Percentiles rank a stretch among this genome's conserved stretches.
Evolutionary conservation across 164 flowering plant species (phyloP).

Genomic region (Annona cherimola): DNA sequence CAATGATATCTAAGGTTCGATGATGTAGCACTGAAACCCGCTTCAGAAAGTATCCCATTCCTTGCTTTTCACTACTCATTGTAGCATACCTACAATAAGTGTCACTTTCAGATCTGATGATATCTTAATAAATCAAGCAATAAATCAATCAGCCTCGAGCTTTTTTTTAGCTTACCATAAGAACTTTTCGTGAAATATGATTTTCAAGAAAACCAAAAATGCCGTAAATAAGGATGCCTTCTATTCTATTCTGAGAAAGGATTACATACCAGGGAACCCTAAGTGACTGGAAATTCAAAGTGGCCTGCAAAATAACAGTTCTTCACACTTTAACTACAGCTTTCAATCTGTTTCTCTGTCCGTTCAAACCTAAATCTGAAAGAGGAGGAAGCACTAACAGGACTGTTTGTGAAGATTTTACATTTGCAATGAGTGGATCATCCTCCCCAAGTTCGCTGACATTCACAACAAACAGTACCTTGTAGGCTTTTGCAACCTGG

Average conservation of each 20-base stretch:
- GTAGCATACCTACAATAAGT: constrained; percentile 52
- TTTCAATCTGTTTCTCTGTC: not conserved
- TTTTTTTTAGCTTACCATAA: too few species aligned
- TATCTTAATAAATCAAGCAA: not conserved
- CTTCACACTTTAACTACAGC: not conserved
- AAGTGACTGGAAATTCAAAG: constrained; percentile 28
- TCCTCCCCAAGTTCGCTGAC: constrained; percentile 57
- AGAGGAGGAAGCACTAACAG: too few species aligned
- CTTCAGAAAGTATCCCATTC: constrained; percentile 28
- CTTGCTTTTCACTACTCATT: constrained; percentile 14
- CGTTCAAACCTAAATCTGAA: too few species aligned
- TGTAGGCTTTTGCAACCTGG: constrained; percentile 34
- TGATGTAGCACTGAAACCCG: constrained; percentile 29
- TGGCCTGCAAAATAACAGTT: constrained; percentile 35
- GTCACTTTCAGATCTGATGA: not conserved
- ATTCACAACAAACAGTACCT: constrained; percentile 50
- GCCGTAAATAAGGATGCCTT: not conserved
- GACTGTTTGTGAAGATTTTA: constrained; percentile 20
- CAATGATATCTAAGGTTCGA: constrained; percentile 38
- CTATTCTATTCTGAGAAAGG: not conserved
- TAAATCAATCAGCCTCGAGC: too few species aligned
- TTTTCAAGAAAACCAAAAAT: not conserved
- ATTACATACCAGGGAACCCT: constrained; percentile 53
- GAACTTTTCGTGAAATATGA: not conserved
- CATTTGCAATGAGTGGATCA: constrained; percentile 60